These are phyloP conservation scores for Jacaranda mimosifolia DNA, from an alignment of 257 asterid species.

Conservation along the genomic window DNA sequence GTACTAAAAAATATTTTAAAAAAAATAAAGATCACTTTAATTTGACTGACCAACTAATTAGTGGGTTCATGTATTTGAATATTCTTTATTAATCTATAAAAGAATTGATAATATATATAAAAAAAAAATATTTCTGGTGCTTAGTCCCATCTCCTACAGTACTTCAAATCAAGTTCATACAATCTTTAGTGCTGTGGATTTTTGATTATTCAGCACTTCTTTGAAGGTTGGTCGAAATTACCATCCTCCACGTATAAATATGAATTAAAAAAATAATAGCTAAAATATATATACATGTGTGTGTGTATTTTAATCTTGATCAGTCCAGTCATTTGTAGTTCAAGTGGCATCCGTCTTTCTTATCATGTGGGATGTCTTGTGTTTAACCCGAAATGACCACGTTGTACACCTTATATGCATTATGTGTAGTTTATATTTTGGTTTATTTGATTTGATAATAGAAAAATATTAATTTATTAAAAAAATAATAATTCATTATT, in stretches of 20 bases:
- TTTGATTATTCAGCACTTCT: conserved; percentile 50
- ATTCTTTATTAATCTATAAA: conserved; percentile 1
- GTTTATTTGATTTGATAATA: no score
- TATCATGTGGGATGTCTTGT: no score
- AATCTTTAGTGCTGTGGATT: conserved; percentile 33
- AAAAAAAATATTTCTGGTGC: conserved; percentile 29
- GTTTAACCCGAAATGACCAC: no score
- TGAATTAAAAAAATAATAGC: neutral
- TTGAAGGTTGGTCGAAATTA: conserved; percentile 56
- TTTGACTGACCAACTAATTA: conserved; percentile 54
- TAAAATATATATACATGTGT: neutral
- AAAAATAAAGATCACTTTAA: conserved; percentile 38
- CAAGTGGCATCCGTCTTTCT: no score
- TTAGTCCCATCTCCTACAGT: conserved; percentile 57
- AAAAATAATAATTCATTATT: no score
- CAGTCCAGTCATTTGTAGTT: no score
- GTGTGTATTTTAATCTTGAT: no score
- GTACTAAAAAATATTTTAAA: conserved; percentile 25
- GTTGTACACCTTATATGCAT: no score
- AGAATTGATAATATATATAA: neutral
- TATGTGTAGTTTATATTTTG: no score
- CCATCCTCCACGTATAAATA: conserved; percentile 35
- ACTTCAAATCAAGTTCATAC: conserved; percentile 30
- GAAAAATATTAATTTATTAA: no score
- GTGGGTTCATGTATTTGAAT: conserved; percentile 51